Conservation (phyloP, 768 basidiomycete species). For the Coprinopsis sp. region DNA sequence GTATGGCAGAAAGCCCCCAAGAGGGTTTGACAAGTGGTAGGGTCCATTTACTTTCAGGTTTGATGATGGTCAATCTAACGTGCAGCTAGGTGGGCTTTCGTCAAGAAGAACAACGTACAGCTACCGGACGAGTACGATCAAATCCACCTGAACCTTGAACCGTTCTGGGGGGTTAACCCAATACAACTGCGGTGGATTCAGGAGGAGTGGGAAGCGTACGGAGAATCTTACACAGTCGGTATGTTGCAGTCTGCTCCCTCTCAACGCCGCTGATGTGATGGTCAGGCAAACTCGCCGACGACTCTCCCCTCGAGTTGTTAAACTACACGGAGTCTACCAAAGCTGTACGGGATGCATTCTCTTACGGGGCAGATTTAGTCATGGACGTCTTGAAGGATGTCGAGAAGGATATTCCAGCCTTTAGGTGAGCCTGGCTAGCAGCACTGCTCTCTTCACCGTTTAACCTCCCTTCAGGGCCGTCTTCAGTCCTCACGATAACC, state of each 20-base stretch:
- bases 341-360: slow-evolving; percentile 28
- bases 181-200: slow-evolving; percentile 32
- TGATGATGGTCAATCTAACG: neutral
- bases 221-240: slow-evolving; percentile 34
- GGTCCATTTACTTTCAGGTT: slow-evolving; percentile 19
- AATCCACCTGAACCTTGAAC: slow-evolving; percentile 69
- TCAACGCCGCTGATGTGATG: neutral
- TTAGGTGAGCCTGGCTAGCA: neutral
- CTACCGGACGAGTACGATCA: slow-evolving; percentile 86
- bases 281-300: neutral
- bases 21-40: slow-evolving; percentile 86
- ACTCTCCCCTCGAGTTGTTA: neutral
- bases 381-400: slow-evolving; percentile 35
- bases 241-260: neutral
- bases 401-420: slow-evolving; percentile 25
- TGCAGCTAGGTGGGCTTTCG: slow-evolving; percentile 46
- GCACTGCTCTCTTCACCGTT: neutral
- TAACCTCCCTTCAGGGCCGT: slow-evolving; percentile 42
- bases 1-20: slow-evolving; percentile 73
- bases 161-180: slow-evolving; percentile 70
- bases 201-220: slow-evolving; percentile 30
- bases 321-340: slow-evolving; percentile 21
- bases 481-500: slow-evolving; percentile 40
- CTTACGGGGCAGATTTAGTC: slow-evolving; percentile 30
- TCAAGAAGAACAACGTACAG: slow-evolving; percentile 61